Conservation (phyloP, 768 basidiomycete genomes). For the Boletus reticuloceps region DNA sequence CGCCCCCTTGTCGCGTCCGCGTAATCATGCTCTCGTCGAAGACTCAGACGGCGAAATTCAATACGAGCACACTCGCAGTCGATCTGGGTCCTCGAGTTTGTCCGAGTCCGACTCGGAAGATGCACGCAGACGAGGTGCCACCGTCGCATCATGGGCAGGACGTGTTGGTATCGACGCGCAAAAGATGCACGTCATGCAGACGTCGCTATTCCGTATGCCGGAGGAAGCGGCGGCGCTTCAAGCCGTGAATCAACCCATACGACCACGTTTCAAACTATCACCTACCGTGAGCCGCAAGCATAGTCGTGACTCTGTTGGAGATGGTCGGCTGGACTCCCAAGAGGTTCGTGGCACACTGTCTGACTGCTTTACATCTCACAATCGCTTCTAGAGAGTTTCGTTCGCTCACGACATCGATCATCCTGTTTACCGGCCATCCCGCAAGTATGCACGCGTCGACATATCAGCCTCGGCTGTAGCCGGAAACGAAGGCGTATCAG, state of each 20-base stretch:
- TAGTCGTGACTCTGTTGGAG: slow-evolving; percentile 75
- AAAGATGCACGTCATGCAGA: slow-evolving; percentile 92
- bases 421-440: slow-evolving; percentile 65
- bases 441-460: slow-evolving; percentile 78
- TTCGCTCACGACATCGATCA: slow-evolving; percentile 74
- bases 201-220: slow-evolving; percentile 75
- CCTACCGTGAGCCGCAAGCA: slow-evolving; percentile 60
- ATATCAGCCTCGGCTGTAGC: slow-evolving; percentile 61
- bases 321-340: slow-evolving; percentile 59
- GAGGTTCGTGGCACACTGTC: slow-evolving; percentile 44
- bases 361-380: background rate
- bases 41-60: slow-evolving; percentile 55
- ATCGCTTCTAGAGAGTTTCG: slow-evolving; percentile 58
- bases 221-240: slow-evolving; percentile 69
- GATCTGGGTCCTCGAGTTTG: slow-evolving; percentile 31
- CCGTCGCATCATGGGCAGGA: slow-evolving; percentile 68
- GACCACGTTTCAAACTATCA: slow-evolving; percentile 34
- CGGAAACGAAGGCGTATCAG: slow-evolving; percentile 60
- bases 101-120: slow-evolving; percentile 21
- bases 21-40: slow-evolving; percentile 48
- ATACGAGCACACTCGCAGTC: slow-evolving; percentile 40
- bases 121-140: slow-evolving; percentile 35
- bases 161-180: slow-evolving; percentile 78
- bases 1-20: slow-evolving; percentile 31
- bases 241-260: slow-evolving; percentile 45